Evolutionary conservation across 2,329 filamentous ascomycete species (phyloP).

Genomic region (Exophiala aquamarina): DNA sequence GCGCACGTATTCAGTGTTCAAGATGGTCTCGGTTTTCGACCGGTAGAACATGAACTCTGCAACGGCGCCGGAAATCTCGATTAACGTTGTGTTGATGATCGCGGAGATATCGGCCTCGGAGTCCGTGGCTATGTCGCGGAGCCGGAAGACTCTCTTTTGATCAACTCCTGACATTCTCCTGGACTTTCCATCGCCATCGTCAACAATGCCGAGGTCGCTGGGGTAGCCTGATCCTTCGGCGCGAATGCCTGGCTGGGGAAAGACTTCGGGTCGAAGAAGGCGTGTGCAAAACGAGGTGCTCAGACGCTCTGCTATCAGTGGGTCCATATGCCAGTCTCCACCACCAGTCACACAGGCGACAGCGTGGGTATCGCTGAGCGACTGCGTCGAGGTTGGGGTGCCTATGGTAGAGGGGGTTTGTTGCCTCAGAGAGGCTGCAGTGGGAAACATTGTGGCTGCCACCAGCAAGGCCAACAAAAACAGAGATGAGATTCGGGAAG

Average conservation of each 20-base stretch:
- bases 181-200: too few species aligned
- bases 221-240: too few species aligned
- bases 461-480: too few species aligned
- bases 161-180: background rate
- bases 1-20: constrained; percentile 1
- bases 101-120: too few species aligned
- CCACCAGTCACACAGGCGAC: constrained; percentile 8
- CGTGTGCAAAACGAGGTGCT: constrained; percentile 8
- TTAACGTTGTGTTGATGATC: background rate
- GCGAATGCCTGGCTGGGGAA: background rate
- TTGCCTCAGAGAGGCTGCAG: too few species aligned
- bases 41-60: background rate
- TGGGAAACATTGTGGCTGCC: too few species aligned
- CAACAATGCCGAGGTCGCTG: too few species aligned
- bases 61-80: constrained; percentile 6
- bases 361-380: background rate
- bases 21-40: background rate
- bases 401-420: background rate
- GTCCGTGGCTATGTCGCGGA: too few species aligned
- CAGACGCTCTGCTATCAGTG: constrained; percentile 6
- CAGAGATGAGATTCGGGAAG: too few species aligned
- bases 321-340: constrained; percentile 7
- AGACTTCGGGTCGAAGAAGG: background rate
- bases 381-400: constrained; percentile 1
- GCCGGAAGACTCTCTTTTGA: constrained; percentile 2